Base-by-base conservation (phyloP, 2,329 filamentous ascomycete species). In the Penicillium sp. region DNA sequence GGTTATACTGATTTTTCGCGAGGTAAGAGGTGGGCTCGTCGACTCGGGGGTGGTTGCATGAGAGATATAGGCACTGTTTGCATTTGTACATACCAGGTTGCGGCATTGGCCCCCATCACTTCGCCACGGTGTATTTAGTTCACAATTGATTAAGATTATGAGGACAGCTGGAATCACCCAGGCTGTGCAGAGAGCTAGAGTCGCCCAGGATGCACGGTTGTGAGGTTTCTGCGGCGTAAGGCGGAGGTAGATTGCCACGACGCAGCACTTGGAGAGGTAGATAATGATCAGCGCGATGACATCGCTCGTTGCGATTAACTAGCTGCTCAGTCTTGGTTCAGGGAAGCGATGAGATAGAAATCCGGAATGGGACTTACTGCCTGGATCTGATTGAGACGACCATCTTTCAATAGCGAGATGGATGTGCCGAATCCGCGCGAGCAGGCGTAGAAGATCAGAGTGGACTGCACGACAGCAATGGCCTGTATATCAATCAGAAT, bases 171-270 rank as follows among this genome's bases (percentile, higher is more conserved):
- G 58, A 12, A 75, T 54, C 9, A 69, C 53, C 59, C 74, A 72
- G 14, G 66, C 52, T 2, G 68, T 69, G 12, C 71, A 70, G 0
- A 64, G 52, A 3, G 46, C 64, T 2, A 77, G 58, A 9, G 71
- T 68, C 1, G 54, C 56, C 54, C 65, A 68, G 4, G 72, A 67
- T 2, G 65, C 61, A 12, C 63, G 44, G 10, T 66, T 65, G 56
- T 78, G 75, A 4, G 54, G 56, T 42, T 67, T 69, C 25, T 73
- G 67, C 6, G 73, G 73, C 3, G 74, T 74, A 13, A 78, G 62
- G 4, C 75, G 73, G 16, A 74, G 61, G 45, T 75, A 71, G 10
- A 78, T 69, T 13, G 72, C 65, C 5, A 71, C 64, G 31, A 75
- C 72, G 13, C 64, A 64, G 45, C 61, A 64, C 56, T 66, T 66